These are phyloP conservation scores for Dicorynia guianensis DNA, from an alignment of 306 rosid species.

Conservation along the genomic window DNA sequence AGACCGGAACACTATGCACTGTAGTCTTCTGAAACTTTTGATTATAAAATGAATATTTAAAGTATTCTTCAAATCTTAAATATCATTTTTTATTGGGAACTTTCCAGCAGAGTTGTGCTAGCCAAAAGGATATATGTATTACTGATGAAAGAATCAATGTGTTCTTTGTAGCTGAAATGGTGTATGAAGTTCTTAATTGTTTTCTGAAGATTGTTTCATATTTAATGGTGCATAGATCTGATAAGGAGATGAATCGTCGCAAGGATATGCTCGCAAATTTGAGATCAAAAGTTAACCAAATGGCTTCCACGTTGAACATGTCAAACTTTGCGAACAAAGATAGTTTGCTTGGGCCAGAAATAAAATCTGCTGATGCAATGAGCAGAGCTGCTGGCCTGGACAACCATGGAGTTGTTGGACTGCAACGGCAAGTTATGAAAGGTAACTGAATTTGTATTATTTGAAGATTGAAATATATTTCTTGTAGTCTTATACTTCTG, in stretches of 20 bases:
- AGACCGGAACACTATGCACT: background rate
- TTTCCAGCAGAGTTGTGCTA: conserved; percentile 8
- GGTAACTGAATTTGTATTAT: conserved; percentile 57
- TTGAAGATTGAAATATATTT: conserved; percentile 14
- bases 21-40: background rate
- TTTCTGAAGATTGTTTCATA: conserved; percentile 39
- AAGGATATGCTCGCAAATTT: conserved; percentile 77
- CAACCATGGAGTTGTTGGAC: conserved; percentile 83
- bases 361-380: conserved; percentile 76
- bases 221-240: conserved; percentile 62
- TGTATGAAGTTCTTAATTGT: conserved; percentile 26
- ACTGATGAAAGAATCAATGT: conserved; percentile 27
- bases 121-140: conserved; percentile 4
- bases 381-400: conserved; percentile 83
- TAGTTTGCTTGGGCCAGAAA: conserved; percentile 93
- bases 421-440: conserved; percentile 91
- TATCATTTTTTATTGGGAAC: background rate
- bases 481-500: conserved; percentile 33
- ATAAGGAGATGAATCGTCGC: conserved; percentile 98
- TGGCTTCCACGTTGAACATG: conserved; percentile 88
- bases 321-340: conserved; percentile 90
- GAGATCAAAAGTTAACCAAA: conserved; percentile 83
- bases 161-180: conserved; percentile 6
- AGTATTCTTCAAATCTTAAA: background rate
- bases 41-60: conserved; percentile 9